Evolutionary conservation across 305 asterid species (phyloP).

Genomic region (Fraxinus xanthoxyloides): DNA sequence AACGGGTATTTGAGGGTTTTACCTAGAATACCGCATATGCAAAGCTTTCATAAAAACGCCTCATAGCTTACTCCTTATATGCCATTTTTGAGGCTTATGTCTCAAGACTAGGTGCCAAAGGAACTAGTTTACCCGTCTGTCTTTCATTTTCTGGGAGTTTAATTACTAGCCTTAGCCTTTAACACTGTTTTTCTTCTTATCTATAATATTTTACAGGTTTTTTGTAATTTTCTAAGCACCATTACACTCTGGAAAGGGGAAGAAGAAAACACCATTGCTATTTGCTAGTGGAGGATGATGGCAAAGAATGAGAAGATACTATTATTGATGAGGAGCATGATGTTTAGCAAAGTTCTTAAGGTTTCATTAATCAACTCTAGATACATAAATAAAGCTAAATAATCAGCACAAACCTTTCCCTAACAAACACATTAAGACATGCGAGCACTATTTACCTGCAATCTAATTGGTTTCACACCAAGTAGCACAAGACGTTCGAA

Average conservation of each 20-base stretch:
- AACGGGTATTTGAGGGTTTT: background rate
- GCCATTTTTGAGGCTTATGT: background rate
- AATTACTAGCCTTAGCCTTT: background rate
- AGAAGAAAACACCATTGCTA: background rate
- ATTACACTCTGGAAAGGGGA: background rate
- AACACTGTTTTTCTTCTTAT: background rate
- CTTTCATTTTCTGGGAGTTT: background rate
- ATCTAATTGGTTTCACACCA: conserved; percentile 95
- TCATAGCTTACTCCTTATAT: background rate
- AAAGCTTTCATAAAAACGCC: background rate
- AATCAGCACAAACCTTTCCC: conserved; percentile 9
- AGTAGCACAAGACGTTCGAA: conserved; percentile 97
- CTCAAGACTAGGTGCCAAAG: background rate
- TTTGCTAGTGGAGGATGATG: background rate
- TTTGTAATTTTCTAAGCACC: background rate
- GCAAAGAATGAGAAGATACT: background rate
- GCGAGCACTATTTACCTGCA: conserved; percentile 67
- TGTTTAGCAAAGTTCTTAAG: background rate
- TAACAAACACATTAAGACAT: conserved; percentile 10
- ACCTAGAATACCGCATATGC: background rate
- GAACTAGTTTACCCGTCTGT: background rate
- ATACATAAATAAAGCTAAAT: background rate
- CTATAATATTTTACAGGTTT: background rate
- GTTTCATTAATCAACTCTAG: background rate
- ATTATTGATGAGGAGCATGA: background rate